These are phyloP conservation scores for Botryotinia calthae DNA, from an alignment of 2,329 filamentous ascomycete species.

Conservation along the genomic window DNA sequence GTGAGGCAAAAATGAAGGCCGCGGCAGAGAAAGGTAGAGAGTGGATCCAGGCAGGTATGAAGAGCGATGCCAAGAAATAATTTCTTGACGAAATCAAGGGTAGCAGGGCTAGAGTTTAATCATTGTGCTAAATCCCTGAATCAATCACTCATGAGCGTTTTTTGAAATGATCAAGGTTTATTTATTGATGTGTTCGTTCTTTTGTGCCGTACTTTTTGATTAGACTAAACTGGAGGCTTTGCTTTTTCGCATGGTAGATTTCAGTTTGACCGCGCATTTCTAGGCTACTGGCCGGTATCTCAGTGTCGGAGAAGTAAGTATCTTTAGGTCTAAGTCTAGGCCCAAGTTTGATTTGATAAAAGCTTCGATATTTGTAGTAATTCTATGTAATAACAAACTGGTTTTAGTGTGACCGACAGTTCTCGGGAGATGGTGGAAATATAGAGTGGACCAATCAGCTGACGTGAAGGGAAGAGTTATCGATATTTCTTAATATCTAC, in stretches of 20 bases:
- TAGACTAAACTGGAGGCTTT: not conserved
- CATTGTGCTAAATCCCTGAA: not conserved
- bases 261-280: not conserved
- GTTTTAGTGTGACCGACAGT: not conserved
- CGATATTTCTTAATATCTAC: accelerated
- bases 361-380: not conserved
- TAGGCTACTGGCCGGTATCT: not conserved
- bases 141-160: not conserved
- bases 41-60: constrained; percentile 70
- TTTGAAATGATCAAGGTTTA: not conserved
- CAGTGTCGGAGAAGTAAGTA: not conserved
- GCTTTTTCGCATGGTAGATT: not conserved
- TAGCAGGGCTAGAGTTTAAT: not conserved
- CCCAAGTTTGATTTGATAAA: not conserved
- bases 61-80: constrained; percentile 35
- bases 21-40: constrained; percentile 50
- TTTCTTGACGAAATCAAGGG: not conserved
- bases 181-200: not conserved
- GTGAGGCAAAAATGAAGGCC: constrained; percentile 53
- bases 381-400: not conserved
- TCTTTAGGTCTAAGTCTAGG: not conserved
- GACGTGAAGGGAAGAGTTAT: not conserved
- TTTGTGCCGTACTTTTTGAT: not conserved
- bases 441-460: not conserved
- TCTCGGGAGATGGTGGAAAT: not conserved